phyloP scores from a whole-genome alignment of 148 eudicot genomes.

The Fagopyrum tataricum region DNA sequence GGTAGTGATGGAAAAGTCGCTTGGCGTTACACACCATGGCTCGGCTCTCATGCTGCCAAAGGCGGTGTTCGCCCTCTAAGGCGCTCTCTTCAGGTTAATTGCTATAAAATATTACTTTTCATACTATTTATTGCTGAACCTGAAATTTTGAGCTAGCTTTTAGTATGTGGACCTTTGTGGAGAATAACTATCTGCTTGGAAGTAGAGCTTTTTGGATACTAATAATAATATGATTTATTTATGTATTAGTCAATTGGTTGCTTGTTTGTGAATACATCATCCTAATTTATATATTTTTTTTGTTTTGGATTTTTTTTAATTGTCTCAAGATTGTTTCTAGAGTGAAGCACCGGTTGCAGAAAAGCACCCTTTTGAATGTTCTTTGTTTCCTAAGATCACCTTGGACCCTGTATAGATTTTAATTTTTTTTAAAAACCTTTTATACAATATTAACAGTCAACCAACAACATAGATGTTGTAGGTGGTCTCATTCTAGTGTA shows the following conservation, averaged over 20 bases:
- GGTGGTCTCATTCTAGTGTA: not conserved
- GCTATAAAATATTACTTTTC: too few species aligned
- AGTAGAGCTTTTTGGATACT: conserved; percentile 9
- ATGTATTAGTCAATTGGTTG: not conserved
- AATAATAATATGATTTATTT: not conserved
- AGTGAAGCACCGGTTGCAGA: not conserved
- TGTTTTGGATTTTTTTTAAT: conserved; percentile 5
- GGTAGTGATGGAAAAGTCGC: conserved; percentile 91
- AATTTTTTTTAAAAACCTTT: not conserved
- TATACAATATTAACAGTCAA: not conserved
- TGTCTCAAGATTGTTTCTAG: too few species aligned
- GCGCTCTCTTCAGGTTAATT: conserved; percentile 86
- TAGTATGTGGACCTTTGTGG: not conserved
- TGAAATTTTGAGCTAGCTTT: not conserved
- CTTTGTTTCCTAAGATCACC: not conserved
- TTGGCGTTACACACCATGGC: conserved; percentile 99
- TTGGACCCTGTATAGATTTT: not conserved
- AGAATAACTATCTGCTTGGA: not conserved
- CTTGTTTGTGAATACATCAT: not conserved
- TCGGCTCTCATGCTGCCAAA: conserved; percentile 80
- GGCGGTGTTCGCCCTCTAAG: conserved; percentile 91
- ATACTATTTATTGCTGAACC: not conserved
- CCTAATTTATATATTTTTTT: not conserved
- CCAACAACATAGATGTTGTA: too few species aligned
- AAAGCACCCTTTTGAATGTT: too few species aligned